Conservation (phyloP, 345 rosid species). For the Geranium brycei region DNA sequence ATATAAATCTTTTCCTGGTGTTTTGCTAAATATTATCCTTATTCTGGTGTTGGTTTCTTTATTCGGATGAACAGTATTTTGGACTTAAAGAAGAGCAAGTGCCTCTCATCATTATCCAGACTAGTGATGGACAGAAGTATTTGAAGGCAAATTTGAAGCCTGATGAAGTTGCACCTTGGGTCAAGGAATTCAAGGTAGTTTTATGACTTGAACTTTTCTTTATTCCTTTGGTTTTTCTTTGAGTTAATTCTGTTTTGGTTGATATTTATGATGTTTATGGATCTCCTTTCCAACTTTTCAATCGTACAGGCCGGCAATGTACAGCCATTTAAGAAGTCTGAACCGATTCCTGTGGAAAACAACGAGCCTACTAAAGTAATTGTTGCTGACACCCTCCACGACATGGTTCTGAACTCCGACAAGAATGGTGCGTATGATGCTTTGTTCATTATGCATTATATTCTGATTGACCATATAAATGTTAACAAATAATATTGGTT, state of each 20-base stretch:
- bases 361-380: conserved; percentile 82
- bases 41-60: too few species aligned
- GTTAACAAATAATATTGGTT: neutral
- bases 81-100: conserved; percentile 74
- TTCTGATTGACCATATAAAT: neutral
- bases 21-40: too few species aligned
- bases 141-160: conserved; percentile 54
- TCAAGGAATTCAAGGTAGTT: conserved; percentile 72
- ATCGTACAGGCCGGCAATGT: conserved; percentile 73
- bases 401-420: conserved; percentile 61
- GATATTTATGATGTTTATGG: too few species aligned
- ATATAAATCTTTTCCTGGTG: too few species aligned
- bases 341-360: conserved; percentile 80
- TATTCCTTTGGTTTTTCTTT: too few species aligned
- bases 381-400: conserved; percentile 77
- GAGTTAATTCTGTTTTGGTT: too few species aligned
- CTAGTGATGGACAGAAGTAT: conserved; percentile 58
- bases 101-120: conserved; percentile 67
- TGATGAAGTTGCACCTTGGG: conserved; percentile 67
- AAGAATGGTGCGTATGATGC: conserved; percentile 50
- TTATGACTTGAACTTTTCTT: neutral
- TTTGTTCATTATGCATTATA: neutral
- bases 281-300: too few species aligned
- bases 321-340: conserved; percentile 50
- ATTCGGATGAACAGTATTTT: conserved; percentile 53